These are phyloP conservation scores for Ramaria sp. DNA, from an alignment of 768 basidiomycete species.

Conservation along the genomic window DNA sequence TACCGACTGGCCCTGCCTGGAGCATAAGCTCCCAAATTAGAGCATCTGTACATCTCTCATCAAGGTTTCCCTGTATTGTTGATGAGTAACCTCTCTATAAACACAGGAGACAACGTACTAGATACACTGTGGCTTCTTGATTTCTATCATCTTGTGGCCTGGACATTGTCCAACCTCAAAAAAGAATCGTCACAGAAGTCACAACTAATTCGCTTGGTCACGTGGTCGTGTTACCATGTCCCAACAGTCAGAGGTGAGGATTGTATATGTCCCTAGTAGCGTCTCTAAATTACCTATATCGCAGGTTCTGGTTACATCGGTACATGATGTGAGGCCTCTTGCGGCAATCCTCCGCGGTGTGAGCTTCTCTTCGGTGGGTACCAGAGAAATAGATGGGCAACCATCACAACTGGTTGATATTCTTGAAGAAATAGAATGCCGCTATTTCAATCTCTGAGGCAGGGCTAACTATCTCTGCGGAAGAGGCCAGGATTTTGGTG, in stretches of 20 bases:
- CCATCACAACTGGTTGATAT: constrained; percentile 9
- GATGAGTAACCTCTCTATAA: not conserved
- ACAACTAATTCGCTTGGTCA: no score
- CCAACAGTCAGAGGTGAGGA: no score
- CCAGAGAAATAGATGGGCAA: not conserved
- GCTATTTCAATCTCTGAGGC: constrained; percentile 56
- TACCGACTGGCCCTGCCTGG: constrained; percentile 97
- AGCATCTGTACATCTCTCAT: constrained; percentile 89
- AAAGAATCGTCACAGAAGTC: not conserved
- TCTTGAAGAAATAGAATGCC: constrained; percentile 33
- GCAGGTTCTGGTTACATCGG: constrained; percentile 56
- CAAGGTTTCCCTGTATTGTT: constrained; percentile 74
- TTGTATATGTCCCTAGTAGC: no score
- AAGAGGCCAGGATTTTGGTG: constrained; percentile 72
- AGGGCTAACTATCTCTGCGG: constrained; percentile 71
- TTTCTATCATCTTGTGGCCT: constrained; percentile 82
- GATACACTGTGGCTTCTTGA: constrained; percentile 84
- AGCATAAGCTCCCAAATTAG: constrained; percentile 98
- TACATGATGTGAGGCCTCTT: constrained; percentile 77
- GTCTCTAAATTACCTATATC: not conserved
- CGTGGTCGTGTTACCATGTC: no score
- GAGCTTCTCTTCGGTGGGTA: constrained; percentile 64
- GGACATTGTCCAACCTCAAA: constrained; percentile 30
- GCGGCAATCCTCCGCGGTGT: constrained; percentile 71
- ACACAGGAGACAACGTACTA: constrained; percentile 33